A percentile compares a stretch with the other conserved stretches of the same genome.
These are phyloP conservation scores for Tetrahymena malaccensis DNA, from an alignment of 73 alveolate genomes.

Conservation along the genomic window DNA sequence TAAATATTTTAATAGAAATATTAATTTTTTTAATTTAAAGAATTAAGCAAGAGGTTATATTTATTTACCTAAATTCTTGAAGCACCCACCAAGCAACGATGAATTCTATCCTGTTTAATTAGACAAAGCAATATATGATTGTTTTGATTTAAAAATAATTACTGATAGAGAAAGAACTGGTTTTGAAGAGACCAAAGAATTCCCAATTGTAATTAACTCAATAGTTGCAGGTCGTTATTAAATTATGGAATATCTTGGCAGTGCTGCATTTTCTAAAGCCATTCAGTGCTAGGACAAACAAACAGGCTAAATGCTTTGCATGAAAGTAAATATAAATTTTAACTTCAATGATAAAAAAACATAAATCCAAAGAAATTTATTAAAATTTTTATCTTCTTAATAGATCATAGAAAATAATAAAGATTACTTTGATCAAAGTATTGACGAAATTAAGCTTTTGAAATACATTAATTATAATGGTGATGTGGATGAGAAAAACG, in stretches of 20 bases:
- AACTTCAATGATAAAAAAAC: background rate
- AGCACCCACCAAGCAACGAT: conserved; percentile 90
- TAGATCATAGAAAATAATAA: conserved; percentile 95
- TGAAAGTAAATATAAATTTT: conserved; percentile 49
- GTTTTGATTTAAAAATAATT: conserved; percentile 94
- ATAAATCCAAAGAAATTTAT: background rate
- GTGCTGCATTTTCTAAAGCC: conserved; percentile 98
- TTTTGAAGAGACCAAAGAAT: conserved; percentile 98
- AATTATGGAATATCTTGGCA: conserved; percentile 96
- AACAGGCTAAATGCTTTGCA: conserved; percentile 93
- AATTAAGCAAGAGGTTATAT: conserved; percentile 23
- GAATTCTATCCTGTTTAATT: conserved; percentile 97
- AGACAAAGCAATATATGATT: conserved; percentile 94
- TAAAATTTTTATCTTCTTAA: background rate
- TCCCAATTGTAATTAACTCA: conserved; percentile 88
- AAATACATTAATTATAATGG: conserved; percentile 91
- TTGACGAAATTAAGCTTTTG: conserved; percentile 98
- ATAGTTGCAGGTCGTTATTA: conserved; percentile 96
- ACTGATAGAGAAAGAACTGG: conserved; percentile 99
- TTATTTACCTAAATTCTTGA: conserved; percentile 74
- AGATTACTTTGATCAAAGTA: conserved; percentile 96
- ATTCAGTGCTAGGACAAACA: conserved; percentile 94
- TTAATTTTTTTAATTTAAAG: background rate
- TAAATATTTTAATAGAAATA: conserved; percentile 32
- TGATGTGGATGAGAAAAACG: conserved; percentile 89